Base-by-base conservation (phyloP, 2,329 filamentous ascomycete species). In the Boeremia exigua region DNA sequence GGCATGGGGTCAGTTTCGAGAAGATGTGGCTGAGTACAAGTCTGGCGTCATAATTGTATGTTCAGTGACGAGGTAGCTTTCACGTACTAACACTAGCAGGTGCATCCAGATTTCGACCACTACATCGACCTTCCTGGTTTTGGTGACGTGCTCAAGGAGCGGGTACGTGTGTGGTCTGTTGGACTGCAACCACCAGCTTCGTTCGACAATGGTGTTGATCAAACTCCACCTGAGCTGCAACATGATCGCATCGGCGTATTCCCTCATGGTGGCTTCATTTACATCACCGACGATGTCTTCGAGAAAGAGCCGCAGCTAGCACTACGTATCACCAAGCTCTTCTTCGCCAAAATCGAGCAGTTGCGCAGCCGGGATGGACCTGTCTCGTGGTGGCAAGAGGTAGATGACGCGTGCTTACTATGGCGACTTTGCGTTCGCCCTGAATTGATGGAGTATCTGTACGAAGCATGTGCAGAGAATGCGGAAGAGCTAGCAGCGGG, bases 271-370 rank as follows among this genome's bases (percentile, higher is more conserved):
- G 69, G 67, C 6, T 68, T 77, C 6, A 71, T 75, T 10, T 77
- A 78, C 59, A 75, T 80, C 14, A 79, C 78, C 1, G 78, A 80
- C 34, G 75, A 80, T 27, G 68, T 79, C 1, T 77, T 80, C 38
- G 60, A 70, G n/a, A 57, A 75, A 38, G 59, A 73, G 40, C 78
- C 78, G 4, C 64, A 67, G 42, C 59, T 73, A 27, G 77, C 76
- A 0, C 58, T 74, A 2, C 48, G 67, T 7, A 72, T 80, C 11
- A 60, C 80, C 8, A 54, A 74, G n/a, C 55, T 61, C 0, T 77
- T 77, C 54, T 54, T 73, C 27, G 57, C 63, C 6, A 71, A 70
- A 34, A 65, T 72, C 27, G 65, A 68, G 34, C 30, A 30, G 38
- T 61, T 69, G 14, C 57, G 61, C 10, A 48, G 57, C 7, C 27